Evolutionary conservation across 805 yeast species (phyloP).

Genomic region (Wickerhamiella brachini): DNA sequence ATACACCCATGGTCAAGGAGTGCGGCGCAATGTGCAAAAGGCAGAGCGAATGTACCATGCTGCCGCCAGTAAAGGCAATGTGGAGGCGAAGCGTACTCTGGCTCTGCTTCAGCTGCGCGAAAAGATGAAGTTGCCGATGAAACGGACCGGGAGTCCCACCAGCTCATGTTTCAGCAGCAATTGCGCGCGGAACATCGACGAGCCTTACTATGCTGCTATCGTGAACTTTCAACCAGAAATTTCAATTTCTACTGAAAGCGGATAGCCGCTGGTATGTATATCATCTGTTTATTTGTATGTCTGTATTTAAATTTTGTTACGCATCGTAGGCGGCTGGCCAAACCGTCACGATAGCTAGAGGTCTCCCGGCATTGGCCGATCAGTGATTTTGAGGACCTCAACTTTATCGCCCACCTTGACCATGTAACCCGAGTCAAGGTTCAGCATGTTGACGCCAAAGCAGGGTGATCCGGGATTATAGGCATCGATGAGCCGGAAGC

Average conservation of each 20-base stretch:
- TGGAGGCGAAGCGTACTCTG: not conserved
- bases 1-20: not conserved
- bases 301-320: no score
- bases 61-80: not conserved
- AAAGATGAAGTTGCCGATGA: not conserved
- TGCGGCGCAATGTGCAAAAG: not conserved
- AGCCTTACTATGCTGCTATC: not conserved
- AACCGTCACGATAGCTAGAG: not conserved
- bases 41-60: not conserved
- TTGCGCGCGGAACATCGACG: not conserved
- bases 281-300: no score
- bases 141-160: not conserved
- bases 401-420: constrained; percentile 21
- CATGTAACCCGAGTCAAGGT: constrained; percentile 13
- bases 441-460: constrained; percentile 21
- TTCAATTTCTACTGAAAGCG: not conserved
- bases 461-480: constrained; percentile 18
- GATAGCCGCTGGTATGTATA: no score
- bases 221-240: not conserved
- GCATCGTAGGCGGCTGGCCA: not conserved
- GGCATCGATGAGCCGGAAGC: constrained; percentile 21
- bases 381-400: constrained; percentile 8
- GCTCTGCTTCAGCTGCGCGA: not conserved
- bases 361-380: constrained; percentile 1
- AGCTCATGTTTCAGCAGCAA: no score